Percentiles rank a stretch among this genome's conserved stretches.
Conservation (phyloP, 495 filamentous ascomycete species). For the Melanomma pulvis-pyrius region DNA sequence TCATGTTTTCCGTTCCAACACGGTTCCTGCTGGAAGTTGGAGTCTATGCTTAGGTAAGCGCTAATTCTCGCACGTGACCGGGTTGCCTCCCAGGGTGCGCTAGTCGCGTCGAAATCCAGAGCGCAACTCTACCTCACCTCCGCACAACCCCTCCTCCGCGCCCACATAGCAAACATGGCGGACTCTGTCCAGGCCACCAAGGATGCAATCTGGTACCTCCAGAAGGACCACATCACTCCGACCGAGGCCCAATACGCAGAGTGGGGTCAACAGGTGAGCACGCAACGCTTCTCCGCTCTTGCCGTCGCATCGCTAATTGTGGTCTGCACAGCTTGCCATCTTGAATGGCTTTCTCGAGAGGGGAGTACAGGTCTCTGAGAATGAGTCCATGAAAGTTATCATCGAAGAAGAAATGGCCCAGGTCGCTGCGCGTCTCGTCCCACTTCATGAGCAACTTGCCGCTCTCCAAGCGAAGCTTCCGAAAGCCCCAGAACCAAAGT, state of each 20-base stretch:
- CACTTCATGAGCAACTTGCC: conserved; percentile 1
- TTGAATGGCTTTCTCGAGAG: background rate
- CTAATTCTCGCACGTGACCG: background rate
- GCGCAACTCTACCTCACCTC: background rate
- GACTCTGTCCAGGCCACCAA: background rate
- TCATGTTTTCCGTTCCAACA: background rate
- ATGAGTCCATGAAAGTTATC: background rate
- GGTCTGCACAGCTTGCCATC: background rate
- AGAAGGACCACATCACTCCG: background rate
- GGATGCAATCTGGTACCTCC: background rate
- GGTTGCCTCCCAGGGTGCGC: background rate
- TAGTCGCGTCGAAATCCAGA: background rate
- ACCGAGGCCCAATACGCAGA: background rate
- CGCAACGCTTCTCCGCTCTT: background rate
- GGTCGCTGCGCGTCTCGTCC: background rate
- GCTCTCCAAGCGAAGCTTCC: conserved; percentile 7
- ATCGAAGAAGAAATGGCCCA: background rate
- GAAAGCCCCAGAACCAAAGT: conserved; percentile 2
- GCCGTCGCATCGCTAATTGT: background rate
- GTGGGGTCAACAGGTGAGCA: background rate
- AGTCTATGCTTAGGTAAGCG: background rate
- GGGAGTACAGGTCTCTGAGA: background rate
- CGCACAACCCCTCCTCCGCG: background rate
- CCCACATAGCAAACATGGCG: background rate
- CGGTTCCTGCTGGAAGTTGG: background rate